These are phyloP conservation scores for Daldinia concentrica DNA, from an alignment of 495 filamentous ascomycete species.

Conservation along the genomic window DNA sequence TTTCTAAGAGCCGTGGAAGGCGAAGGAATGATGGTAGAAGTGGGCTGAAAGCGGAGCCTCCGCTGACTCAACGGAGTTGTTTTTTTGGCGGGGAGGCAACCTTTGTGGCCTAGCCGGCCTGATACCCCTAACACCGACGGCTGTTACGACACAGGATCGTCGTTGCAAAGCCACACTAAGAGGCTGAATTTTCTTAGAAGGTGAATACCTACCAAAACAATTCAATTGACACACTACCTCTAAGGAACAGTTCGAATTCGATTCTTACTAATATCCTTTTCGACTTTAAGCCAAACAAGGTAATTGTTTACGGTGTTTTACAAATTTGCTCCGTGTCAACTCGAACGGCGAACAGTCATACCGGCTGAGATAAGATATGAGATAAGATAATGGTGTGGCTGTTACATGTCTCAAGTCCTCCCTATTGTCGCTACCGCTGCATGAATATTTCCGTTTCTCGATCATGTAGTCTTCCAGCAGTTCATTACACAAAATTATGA, in stretches of 20 bases:
- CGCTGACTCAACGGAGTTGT: slow-evolving; percentile 46
- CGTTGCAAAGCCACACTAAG: slow-evolving; percentile 6
- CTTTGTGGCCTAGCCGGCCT: slow-evolving; percentile 7
- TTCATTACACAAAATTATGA: not conserved
- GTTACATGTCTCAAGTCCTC: slow-evolving; percentile 2
- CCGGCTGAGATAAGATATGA: slow-evolving; percentile 18
- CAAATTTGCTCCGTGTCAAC: not conserved
- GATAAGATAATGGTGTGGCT: slow-evolving; percentile 24
- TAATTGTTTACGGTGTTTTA: not conserved
- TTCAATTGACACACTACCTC: not conserved
- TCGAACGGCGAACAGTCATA: not conserved
- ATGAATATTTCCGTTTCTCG: not conserved
- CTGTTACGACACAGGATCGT: not conserved
- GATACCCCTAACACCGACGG: slow-evolving; percentile 2
- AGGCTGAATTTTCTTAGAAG: not conserved
- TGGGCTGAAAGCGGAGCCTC: slow-evolving; percentile 48
- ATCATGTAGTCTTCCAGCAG: not conserved
- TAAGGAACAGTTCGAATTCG: not conserved
- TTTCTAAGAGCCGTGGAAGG: slow-evolving; percentile 45
- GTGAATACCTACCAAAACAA: not conserved
- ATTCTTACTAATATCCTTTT: not conserved
- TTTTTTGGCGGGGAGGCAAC: slow-evolving; percentile 19
- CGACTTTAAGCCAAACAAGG: not conserved
- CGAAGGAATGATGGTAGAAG: slow-evolving; percentile 47
- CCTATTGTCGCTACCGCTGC: too few relatives aligned